Evolutionary conservation across 805 yeast genomes (phyloP).

Genomic region (Pichia phayaonensis): DNA sequence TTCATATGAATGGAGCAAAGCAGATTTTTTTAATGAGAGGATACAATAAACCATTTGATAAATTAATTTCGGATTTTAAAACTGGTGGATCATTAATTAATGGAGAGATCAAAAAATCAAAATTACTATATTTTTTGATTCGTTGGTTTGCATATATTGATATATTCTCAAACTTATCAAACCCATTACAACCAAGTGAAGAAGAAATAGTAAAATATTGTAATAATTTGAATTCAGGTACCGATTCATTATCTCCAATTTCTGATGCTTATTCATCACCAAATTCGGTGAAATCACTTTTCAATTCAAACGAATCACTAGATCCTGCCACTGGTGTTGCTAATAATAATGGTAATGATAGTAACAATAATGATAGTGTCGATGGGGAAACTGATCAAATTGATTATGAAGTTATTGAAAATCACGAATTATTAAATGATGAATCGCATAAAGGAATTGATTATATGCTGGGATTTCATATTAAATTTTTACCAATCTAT

Average conservation of each 20-base stretch:
- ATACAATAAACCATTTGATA: slow-evolving; percentile 29
- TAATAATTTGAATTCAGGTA: slow-evolving; percentile 1
- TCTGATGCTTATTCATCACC: slow-evolving; percentile 8
- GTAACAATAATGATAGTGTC: slow-evolving; percentile 7
- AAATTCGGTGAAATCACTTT: not conserved
- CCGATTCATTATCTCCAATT: slow-evolving; percentile 9
- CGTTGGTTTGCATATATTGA: slow-evolving; percentile 68
- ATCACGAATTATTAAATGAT: slow-evolving; percentile 13
- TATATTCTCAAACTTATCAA: slow-evolving; percentile 53
- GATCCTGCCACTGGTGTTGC: no score
- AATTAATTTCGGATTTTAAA: slow-evolving; percentile 17
- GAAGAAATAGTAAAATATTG: slow-evolving; percentile 16
- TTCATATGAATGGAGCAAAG: slow-evolving; percentile 61
- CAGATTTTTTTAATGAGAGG: slow-evolving; percentile 53
- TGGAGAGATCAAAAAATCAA: slow-evolving; percentile 26
- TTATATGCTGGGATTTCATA: slow-evolving; percentile 59
- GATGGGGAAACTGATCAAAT: slow-evolving; percentile 13
- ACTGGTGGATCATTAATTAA: slow-evolving; percentile 11
- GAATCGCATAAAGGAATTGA: slow-evolving; percentile 43
- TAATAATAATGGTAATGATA: slow-evolving; percentile 17
- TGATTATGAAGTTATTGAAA: slow-evolving; percentile 24
- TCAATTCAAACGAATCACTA: no score
- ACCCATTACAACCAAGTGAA: slow-evolving; percentile 33
- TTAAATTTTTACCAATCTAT: slow-evolving; percentile 49
- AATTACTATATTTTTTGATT: slow-evolving; percentile 46